Evolutionary conservation across 2,329 filamentous ascomycete genomes (phyloP).

Genomic region (Didymella glomerata): DNA sequence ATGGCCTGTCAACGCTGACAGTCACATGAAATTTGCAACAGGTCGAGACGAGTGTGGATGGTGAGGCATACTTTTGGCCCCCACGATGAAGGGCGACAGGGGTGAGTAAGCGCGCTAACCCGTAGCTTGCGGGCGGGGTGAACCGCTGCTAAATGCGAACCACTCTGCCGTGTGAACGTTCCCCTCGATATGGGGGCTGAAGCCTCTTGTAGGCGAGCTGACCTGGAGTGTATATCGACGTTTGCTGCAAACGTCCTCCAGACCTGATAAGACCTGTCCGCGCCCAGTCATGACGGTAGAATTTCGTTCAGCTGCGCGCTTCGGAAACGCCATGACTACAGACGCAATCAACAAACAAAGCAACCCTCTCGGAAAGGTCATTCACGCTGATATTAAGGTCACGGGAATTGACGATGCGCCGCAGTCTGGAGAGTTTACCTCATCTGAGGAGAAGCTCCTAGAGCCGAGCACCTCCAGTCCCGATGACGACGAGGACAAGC

Average conservation of each 20-base stretch:
- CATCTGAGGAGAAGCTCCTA: constrained; percentile 28
- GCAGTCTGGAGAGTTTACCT: constrained; percentile 23
- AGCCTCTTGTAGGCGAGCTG: background rate
- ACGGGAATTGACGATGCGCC: too few relatives aligned
- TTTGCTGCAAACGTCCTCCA: constrained; percentile 26
- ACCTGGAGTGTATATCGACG: constrained; percentile 21
- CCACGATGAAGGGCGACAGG: constrained; percentile 22
- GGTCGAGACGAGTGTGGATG: background rate
- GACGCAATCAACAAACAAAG: constrained; percentile 20
- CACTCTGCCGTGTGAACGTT: constrained; percentile 10
- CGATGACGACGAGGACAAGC: constrained; percentile 28
- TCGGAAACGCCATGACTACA: too few relatives aligned
- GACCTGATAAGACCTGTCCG: too few relatives aligned
- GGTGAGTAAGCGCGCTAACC: constrained; percentile 5
- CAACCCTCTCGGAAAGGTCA: constrained; percentile 6
- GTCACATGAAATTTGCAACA: background rate
- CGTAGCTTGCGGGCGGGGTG: constrained; percentile 17
- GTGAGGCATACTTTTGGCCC: constrained; percentile 29
- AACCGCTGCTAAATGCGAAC: constrained; percentile 21
- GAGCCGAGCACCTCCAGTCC: constrained; percentile 1
- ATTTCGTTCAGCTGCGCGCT: constrained; percentile 12
- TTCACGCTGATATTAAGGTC: constrained; percentile 23
- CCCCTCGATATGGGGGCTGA: constrained; percentile 40
- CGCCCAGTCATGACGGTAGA: too few relatives aligned
- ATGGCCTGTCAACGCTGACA: background rate